These are phyloP conservation scores for Pseudozyma thailandica DNA, from an alignment of 1,284 basidiomycete species.

Conservation along the genomic window DNA sequence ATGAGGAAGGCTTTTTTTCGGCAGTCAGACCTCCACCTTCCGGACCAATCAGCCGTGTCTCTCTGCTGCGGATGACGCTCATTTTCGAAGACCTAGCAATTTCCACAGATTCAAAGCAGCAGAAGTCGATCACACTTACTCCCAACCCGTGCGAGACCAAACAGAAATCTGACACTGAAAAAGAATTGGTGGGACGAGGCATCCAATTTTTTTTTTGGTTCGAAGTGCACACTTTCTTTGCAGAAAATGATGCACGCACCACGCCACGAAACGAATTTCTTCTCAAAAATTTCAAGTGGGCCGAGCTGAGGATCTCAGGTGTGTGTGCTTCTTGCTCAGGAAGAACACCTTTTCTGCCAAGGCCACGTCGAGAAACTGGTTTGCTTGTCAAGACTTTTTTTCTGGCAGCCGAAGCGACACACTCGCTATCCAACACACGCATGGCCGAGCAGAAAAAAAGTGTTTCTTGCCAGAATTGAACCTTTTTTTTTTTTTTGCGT, in stretches of 20 bases:
- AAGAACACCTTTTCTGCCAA: no score
- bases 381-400: no score
- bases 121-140: slow-evolving; percentile 18
- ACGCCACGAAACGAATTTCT: slow-evolving; percentile 4
- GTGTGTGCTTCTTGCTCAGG: no score
- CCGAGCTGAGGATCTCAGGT: no score
- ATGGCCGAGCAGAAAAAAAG: slow-evolving; percentile 10
- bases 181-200: neutral
- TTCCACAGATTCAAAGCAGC: slow-evolving; percentile 9
- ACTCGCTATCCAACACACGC: no score
- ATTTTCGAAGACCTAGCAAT: slow-evolving; percentile 14
- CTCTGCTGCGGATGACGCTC: slow-evolving; percentile 15
- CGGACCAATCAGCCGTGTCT: slow-evolving; percentile 13
- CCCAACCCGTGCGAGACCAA: neutral
- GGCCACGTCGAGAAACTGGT: neutral
- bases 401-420: no score
- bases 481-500: slow-evolving; percentile 21
- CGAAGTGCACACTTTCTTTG: neutral
- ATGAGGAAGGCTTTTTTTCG: neutral
- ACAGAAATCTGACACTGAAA: no score
- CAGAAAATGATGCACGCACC: slow-evolving; percentile 4
- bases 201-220: neutral
- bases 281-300: slow-evolving; percentile 6
- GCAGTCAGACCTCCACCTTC: slow-evolving; percentile 20
- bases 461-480: slow-evolving; percentile 17